Percentiles rank a stretch among this genome's conserved stretches.
phyloP scores from a whole-genome alignment of 495 filamentous ascomycete species.

The Aspergillus nanangensis region DNA sequence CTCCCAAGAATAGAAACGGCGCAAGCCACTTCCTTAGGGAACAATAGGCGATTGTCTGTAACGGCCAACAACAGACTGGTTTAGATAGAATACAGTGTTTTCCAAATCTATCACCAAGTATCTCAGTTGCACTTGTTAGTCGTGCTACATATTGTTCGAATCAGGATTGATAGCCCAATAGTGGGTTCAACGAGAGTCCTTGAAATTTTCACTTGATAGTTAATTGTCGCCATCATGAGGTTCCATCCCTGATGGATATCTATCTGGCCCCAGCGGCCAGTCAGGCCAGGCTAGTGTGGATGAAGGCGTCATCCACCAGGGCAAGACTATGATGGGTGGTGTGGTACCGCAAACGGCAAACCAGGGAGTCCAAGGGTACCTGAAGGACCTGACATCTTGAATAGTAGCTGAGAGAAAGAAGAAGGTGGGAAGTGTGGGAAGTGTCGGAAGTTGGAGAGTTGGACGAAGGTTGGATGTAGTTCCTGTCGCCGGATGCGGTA shows the following conservation, averaged over 20 bases:
- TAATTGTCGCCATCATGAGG: background rate
- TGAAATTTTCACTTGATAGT: background rate
- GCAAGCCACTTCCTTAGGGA: too few species aligned
- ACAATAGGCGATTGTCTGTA: too few species aligned
- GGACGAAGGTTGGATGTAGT: too few species aligned
- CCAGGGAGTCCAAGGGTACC: background rate
- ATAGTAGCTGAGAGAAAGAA: too few species aligned
- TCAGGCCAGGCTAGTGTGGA: background rate
- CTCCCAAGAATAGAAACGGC: background rate
- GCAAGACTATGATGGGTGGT: background rate
- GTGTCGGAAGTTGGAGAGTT: too few species aligned
- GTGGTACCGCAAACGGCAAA: background rate
- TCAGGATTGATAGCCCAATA: background rate
- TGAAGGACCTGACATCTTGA: too few species aligned
- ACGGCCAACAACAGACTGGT: too few species aligned
- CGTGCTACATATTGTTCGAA: too few species aligned
- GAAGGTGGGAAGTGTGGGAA: too few species aligned
- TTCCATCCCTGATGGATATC: background rate
- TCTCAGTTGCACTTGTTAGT: too few species aligned
- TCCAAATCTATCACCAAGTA: too few species aligned
- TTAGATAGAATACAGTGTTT: too few species aligned
- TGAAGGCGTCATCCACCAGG: conserved; percentile 14
- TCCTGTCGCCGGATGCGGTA: background rate
- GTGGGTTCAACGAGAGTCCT: background rate
- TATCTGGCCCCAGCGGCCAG: background rate